These are phyloP conservation scores for Nepenthes mirabilis DNA, from an alignment of 148 eudicot species.

Conservation along the genomic window DNA sequence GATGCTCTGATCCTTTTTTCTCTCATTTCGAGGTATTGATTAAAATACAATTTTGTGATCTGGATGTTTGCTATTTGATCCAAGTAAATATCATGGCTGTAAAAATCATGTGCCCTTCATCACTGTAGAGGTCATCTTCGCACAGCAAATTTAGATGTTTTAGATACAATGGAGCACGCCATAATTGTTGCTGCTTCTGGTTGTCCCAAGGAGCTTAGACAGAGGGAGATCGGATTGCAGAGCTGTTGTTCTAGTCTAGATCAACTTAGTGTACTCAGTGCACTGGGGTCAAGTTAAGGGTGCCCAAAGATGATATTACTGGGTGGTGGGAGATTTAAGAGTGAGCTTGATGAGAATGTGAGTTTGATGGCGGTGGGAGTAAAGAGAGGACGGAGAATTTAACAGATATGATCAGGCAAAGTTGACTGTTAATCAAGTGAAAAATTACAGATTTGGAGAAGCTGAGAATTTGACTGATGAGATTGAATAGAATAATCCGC, in stretches of 20 bases:
- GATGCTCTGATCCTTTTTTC: too few species aligned
- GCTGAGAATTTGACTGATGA: conserved; percentile 83
- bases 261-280: conserved; percentile 46
- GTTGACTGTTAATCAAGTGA: conserved; percentile 25
- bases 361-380: conserved; percentile 21
- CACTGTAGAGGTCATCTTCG: conserved; percentile 40
- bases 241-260: conserved; percentile 46
- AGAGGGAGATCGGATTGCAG: conserved; percentile 59
- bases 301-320: conserved; percentile 10
- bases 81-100: too few species aligned
- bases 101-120: too few species aligned
- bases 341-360: conserved; percentile 11
- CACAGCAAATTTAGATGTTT: conserved; percentile 46
- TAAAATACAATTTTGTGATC: too few species aligned
- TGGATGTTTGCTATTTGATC: too few species aligned
- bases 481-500: conserved; percentile 53
- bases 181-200: conserved; percentile 78
- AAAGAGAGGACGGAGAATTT: conserved; percentile 61
- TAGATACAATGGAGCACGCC: conserved; percentile 64
- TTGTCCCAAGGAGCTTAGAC: conserved; percentile 56
- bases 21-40: too few species aligned
- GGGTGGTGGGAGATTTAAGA: conserved; percentile 11
- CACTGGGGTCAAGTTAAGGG: conserved; percentile 47
- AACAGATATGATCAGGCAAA: conserved; percentile 5
- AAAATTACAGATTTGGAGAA: conserved; percentile 55